phyloP scores from a whole-genome alignment of 305 asterid species.

The Solanum aculeatissimum region DNA sequence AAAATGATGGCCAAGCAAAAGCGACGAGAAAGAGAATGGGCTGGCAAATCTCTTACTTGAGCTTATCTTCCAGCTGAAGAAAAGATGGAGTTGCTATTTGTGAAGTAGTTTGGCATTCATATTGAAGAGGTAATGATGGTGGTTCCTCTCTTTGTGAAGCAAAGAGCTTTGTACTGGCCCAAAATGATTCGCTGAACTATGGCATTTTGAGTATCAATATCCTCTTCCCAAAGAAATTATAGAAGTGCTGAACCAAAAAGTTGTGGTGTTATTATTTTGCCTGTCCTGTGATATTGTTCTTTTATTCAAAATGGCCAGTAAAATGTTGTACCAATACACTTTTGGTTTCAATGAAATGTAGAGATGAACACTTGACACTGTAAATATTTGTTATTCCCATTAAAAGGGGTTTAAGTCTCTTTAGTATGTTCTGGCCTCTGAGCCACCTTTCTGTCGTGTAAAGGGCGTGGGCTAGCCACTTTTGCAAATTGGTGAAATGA shows the following conservation, averaged over 20 bases:
- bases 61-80: background rate
- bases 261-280: background rate
- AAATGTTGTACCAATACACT: background rate
- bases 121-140: background rate
- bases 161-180: background rate
- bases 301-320: background rate
- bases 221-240: background rate
- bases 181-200: background rate
- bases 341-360: background rate
- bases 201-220: background rate
- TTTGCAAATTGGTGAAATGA: background rate
- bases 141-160: background rate
- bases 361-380: background rate
- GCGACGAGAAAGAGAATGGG: slow-evolving; percentile 89
- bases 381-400: background rate
- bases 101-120: background rate
- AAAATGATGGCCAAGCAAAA: slow-evolving; percentile 84
- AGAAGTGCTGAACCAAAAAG: background rate
- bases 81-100: background rate
- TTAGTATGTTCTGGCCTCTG: background rate
- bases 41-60: slow-evolving; percentile 83
- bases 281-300: background rate
- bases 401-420: background rate
- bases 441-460: background rate
- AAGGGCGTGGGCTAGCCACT: background rate